Base-by-base conservation (phyloP, 495 filamentous ascomycete genomes). In the Astrothelium subdiscretum region DNA sequence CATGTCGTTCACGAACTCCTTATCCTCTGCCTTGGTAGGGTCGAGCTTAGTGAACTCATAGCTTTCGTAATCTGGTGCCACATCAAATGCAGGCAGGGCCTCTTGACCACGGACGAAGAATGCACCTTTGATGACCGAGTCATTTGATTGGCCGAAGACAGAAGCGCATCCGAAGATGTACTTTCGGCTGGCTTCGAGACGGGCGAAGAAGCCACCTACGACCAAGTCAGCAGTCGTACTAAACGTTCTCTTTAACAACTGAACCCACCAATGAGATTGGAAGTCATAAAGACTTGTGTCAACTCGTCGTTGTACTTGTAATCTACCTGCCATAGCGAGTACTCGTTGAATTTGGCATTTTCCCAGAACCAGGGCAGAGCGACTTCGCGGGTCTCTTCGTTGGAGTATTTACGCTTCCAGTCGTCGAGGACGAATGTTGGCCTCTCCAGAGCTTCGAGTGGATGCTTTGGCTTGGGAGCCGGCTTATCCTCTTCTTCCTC, bases 261-360 rank as follows among this genome's bases (percentile, higher is more conserved):
- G 12, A 4, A 67, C 78, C 66, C 71, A 81, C 84, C 84, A 73
- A 98, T 92, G 73, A 97, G 79, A 83, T 98, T 98, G 80, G 85
- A 89, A 65, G 90, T 87, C 94, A 98, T 98, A 87, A 98, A 98
- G 72, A 88, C 88, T 72, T 91, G 79, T 70, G 91, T 96, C 68
- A 98, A 85, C 84, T 98, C 94, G 59, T 95, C 85, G 78, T 96
- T 92, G 83, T 97, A 97, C 82, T 95, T 96, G 85, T 96, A 99
- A 75, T 88, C 85, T 63, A 88, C 80, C 72, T 80, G 83, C 90
- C 90, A 99, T 69, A 99, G 76, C 40, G 91, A 95, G 83, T 94
- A 97, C 78, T 97, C 95, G 61, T 89, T 87, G 71, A 92, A 82
- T 64, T 91, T 92, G 77, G 83, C 84, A 72, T 95, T 87, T 80